Base-by-base conservation (phyloP, 176 grass and related monocot species). In the Pontederia paniculata region DNA sequence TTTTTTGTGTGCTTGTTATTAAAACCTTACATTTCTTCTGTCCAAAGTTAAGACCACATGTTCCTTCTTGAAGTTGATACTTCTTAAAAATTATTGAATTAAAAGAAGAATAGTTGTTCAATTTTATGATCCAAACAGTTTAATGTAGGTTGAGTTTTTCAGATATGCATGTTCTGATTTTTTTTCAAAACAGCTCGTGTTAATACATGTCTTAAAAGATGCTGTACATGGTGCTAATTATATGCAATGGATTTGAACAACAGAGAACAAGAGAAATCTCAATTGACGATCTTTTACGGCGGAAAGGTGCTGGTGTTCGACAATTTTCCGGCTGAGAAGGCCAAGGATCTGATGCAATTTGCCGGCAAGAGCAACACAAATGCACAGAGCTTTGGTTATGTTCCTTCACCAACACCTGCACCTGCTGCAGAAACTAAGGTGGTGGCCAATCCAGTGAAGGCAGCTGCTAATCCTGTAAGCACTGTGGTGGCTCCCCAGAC, bases 261-360 rank as follows among this genome's bases (percentile, higher is more conserved):
- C 57, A 80, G 13, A 67, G 73, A 75, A 50, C 25, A 71, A 6
- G 71, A 70, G 47, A 76, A 44, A 8, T 71, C 78, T 51, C 76
- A 74, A 66, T 68, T 94, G 63, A 88, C 83, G 45, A 94, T 94
- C 70, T 77, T 94, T 74, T 94, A 88, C 62, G 76, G 48, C 31
- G 88, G 83, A 21, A 70, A 52, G 60, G 60, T 77, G 63, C 11
- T 78, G 66, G 88, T 88, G 57, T 87, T 94, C 69, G 76, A 94
- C 57, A 78, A 94, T 48, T 94, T 83, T 49, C 83, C 83, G 5
- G 76, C 79, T 10, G 83, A 80, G 48, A 94, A 83, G 76, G 83
- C 70, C 54, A 20, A 58, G 12, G 70, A 88, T 65, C 48, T 94
- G 42, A 78, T 94, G 79, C 68, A 78, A 42, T 57, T 74, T 25